Conservation (phyloP, 371 early-diverging fungal genomes). For the Circinella minor region DNA sequence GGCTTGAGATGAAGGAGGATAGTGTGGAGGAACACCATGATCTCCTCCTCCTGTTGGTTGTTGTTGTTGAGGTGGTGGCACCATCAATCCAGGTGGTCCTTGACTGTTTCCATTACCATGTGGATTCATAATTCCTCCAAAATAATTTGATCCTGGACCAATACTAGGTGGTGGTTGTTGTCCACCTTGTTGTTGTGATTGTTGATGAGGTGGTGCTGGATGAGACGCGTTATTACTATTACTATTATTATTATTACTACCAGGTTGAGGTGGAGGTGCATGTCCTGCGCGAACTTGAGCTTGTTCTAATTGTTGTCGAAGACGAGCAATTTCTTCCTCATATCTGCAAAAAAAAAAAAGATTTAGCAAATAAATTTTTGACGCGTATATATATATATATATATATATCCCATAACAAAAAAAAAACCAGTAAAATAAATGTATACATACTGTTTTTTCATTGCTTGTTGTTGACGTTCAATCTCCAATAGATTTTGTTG, state of each 20-base stretch:
- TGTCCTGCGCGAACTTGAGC: slow-evolving; percentile 38
- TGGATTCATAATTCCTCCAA: slow-evolving; percentile 54
- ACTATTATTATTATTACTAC: slow-evolving; percentile 1
- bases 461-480: slow-evolving; percentile 77
- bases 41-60: slow-evolving; percentile 17
- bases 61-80: slow-evolving; percentile 38
- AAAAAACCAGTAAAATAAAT: not conserved
- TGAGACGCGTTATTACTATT: slow-evolving; percentile 7
- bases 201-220: slow-evolving; percentile 28
- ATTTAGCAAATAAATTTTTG: too few species aligned
- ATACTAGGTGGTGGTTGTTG: slow-evolving; percentile 51
- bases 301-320: slow-evolving; percentile 51
- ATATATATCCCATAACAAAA: not conserved
- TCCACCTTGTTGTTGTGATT: slow-evolving; percentile 24
- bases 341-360: slow-evolving; percentile 26
- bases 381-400: not conserved
- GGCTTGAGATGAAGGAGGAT: slow-evolving; percentile 24
- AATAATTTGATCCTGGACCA: slow-evolving; percentile 54
- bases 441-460: slow-evolving; percentile 70
- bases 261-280: slow-evolving; percentile 25
- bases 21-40: slow-evolving; percentile 26
- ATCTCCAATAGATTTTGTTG: slow-evolving; percentile 83
- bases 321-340: slow-evolving; percentile 53
- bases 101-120: slow-evolving; percentile 30
- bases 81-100: slow-evolving; percentile 32